phyloP scores from a whole-genome alignment of 1,139 yeast species.

The Suhomyces wounanorum region DNA sequence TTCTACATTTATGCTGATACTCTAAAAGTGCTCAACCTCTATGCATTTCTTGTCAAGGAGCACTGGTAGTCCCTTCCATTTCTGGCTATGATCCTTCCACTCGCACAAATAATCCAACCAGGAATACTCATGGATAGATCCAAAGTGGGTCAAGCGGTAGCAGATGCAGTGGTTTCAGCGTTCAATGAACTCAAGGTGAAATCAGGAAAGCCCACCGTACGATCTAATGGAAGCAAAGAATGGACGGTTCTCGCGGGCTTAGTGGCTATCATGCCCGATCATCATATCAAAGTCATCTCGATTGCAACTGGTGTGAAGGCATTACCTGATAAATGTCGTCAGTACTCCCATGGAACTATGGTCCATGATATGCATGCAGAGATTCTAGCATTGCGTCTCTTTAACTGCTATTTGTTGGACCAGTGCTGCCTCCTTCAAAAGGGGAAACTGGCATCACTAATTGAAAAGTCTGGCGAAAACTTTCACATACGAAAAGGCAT shows the following conservation, averaged over 20 bases:
- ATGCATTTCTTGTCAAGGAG: background rate
- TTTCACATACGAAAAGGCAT: conserved; percentile 36
- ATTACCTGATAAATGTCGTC: conserved; percentile 51
- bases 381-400: conserved; percentile 65
- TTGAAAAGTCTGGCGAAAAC: conserved; percentile 21
- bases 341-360: conserved; percentile 55
- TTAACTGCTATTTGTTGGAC: conserved; percentile 51
- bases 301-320: conserved; percentile 86
- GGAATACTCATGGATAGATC: background rate
- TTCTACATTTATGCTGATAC: too few species aligned
- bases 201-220: conserved; percentile 56
- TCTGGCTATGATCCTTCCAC: background rate
- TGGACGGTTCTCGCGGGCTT: conserved; percentile 87
- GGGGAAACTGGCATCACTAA: conserved; percentile 15
- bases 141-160: conserved; percentile 5
- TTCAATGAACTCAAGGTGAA: conserved; percentile 24
- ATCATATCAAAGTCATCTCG: conserved; percentile 40
- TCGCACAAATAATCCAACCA: background rate
- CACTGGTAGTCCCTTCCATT: background rate
- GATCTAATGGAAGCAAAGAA: conserved; percentile 68
- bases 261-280: conserved; percentile 44
- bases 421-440: conserved; percentile 21
- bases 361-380: conserved; percentile 94
- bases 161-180: conserved; percentile 18
- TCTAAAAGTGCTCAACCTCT: too few species aligned